Evolutionary conservation across 2,329 filamentous ascomycete species (phyloP), one percentile per base, ranked within the genome.

Genomic region (Fonsecaea multimorphosa): DNA sequence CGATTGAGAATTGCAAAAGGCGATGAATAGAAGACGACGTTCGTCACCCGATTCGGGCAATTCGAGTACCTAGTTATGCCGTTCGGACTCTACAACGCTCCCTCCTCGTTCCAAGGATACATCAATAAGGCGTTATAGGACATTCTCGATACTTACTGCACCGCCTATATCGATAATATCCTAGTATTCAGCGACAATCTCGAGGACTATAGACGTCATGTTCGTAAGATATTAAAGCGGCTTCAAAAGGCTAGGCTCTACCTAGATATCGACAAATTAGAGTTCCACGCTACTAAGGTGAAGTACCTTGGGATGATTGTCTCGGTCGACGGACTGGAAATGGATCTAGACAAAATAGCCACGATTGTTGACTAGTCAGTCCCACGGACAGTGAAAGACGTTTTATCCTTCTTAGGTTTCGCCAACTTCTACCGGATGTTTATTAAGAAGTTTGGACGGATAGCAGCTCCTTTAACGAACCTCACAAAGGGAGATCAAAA

Each of bases 51-150:
- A 11, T 73, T 61, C 36, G 61, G 65, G 0, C 27, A 68, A 16
- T 73, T 67, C 54, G 46, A 73, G 53, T 73, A 69, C 64, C 34
- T 64, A 22, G 60, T 73, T 38, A 72, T 72, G 53, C 60, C 49
- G 1, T 72, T 72, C 61, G 59, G 61, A 22, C 53, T 73, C 12
- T 62, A n/a, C 19, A 72, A 72, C 53, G 62, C 60, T 0, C 68
- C 58, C 12, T 61, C 54, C 1, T 66, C 44, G 2, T 72, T 71
- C 38, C 63, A 72, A 57, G 44, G 53, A 4, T 68, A 56, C 52
- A 74, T 72, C 24, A 72, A 73, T 51, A 56, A 65, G 1, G 58
- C 51, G 16, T 40, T 73, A 12, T 2, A 32, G 32, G 51, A 63
- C 1, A 58, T 67, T 3, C 19, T 73, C 4, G 53, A 73, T 58